A percentile compares a stretch with the other conserved stretches of the same genome.
phyloP scores from a whole-genome alignment of 73 alveolate genomes.

The Tetrahymena malaccensis region DNA sequence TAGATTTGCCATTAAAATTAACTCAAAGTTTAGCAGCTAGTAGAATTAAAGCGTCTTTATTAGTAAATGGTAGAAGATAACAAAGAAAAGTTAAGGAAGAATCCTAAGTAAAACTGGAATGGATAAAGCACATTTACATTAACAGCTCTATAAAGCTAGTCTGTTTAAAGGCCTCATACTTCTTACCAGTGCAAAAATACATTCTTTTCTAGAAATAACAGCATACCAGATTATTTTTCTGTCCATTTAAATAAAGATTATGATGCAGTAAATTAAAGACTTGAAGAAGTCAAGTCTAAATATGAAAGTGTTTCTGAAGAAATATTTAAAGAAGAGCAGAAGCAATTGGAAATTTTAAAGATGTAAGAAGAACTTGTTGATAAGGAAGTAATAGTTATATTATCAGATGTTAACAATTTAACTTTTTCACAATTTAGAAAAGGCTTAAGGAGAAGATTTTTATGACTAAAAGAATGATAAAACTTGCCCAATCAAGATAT shows the following conservation, averaged over 20 bases:
- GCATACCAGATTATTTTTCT: background rate
- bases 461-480: background rate
- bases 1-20: background rate
- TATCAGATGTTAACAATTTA: too few relatives aligned
- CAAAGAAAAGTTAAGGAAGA: background rate
- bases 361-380: background rate
- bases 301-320: background rate
- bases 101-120: background rate
- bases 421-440: too few relatives aligned
- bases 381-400: background rate
- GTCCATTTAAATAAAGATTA: background rate
- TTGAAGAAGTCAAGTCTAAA: background rate
- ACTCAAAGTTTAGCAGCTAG: background rate
- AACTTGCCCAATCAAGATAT: background rate
- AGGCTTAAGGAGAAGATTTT: background rate
- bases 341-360: background rate
- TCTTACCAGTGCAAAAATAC: background rate
- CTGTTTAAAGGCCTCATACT: background rate
- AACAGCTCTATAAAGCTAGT: background rate
- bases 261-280: background rate
- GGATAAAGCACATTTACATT: background rate
- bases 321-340: background rate
- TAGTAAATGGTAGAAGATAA: background rate
- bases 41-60: background rate
- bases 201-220: background rate